Evolutionary conservation across 495 filamentous ascomycete species (phyloP), one percentile per base, ranked within the genome.

Genomic region (Barbatosphaeria neglecta): DNA sequence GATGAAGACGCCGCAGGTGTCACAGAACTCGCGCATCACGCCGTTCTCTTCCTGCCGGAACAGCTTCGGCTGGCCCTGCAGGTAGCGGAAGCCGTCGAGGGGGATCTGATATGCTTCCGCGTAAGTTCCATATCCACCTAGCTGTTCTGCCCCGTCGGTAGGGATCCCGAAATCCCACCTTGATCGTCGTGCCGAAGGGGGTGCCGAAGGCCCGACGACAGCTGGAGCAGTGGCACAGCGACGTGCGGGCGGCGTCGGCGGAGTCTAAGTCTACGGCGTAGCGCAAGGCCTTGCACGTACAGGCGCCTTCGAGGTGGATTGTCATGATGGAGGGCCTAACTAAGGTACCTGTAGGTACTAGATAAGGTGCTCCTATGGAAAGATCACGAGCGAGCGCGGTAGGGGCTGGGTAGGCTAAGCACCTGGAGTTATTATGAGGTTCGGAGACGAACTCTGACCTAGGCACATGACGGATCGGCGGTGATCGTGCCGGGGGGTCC

Each of bases 131-230:
- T n/a, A n/a, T n/a, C n/a, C n/a, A n/a, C n/a, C n/a, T n/a, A n/a
- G n/a, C n/a, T n/a, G n/a, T n/a, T n/a, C n/a, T n/a, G n/a, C n/a
- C n/a, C n/a, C n/a, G n/a, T n/a, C n/a, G n/a, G n/a, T n/a, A n/a
- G n/a, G n/a, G n/a, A n/a, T n/a, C n/a, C n/a, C n/a, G n/a, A n/a
- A n/a, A n/a, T n/a, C n/a, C n/a, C n/a, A 83, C 66, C 55, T 83
- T 82, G n/a, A 76, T 67, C 0, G 81, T 82, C 9, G 83, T 59
- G 13, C 81, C 80, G 50, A 76, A 81, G 47, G 78, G 76, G 17
- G 72, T 69, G 20, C 81, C 80, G 45, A 82, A 83, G 18, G 79
- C 80, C 62, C 79, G 76, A 62, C 62, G 57, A 65, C 80, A 83
- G 58, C 76, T 82, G 19, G 55, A 48, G 56, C 82, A 84, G 58